phyloP scores from a whole-genome alignment of 2,329 filamentous ascomycete species.

The Aotearoamyces nothofagi region DNA sequence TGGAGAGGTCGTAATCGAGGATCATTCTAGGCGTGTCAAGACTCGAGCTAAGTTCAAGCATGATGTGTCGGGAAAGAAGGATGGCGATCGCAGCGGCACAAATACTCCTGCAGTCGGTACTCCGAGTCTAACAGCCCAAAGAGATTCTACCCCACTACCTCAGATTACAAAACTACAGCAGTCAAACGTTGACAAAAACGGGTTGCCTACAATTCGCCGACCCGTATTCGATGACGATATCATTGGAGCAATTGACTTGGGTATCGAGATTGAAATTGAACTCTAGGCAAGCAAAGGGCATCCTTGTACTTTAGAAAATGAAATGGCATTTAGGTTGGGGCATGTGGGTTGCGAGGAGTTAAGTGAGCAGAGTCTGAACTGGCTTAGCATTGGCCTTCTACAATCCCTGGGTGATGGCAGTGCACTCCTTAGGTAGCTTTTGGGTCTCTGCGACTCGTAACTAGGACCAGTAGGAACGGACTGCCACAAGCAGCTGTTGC shows the following conservation, averaged over 20 bases:
- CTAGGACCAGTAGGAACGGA: too few relatives aligned
- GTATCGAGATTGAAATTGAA: constrained; percentile 69
- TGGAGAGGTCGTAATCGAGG: constrained; percentile 44
- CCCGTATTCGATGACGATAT: constrained; percentile 84
- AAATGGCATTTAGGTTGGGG: too few relatives aligned
- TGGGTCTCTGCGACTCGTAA: too few relatives aligned
- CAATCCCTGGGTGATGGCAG: too few relatives aligned
- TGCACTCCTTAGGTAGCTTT: too few relatives aligned
- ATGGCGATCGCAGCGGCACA: constrained; percentile 32
- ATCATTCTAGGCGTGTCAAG: constrained; percentile 45
- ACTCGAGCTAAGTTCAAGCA: constrained; percentile 55
- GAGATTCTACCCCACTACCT: constrained; percentile 28
- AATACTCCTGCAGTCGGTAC: constrained; percentile 30
- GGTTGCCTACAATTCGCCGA: constrained; percentile 55
- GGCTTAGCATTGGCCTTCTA: too few relatives aligned
- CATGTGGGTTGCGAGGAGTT: too few relatives aligned
- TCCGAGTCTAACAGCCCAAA: constrained; percentile 29
- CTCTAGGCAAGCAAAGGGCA: too few relatives aligned
- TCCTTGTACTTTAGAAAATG: too few relatives aligned
- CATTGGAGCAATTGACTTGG: constrained; percentile 76
- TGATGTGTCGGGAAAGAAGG: constrained; percentile 34
- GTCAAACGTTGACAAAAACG: constrained; percentile 32
- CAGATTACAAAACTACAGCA: constrained; percentile 33
- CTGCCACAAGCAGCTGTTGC: too few relatives aligned
- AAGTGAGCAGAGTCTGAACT: too few relatives aligned